Evolutionary conservation across 495 filamentous ascomycete genomes (phyloP).

Genomic region (Arthonia radiata): DNA sequence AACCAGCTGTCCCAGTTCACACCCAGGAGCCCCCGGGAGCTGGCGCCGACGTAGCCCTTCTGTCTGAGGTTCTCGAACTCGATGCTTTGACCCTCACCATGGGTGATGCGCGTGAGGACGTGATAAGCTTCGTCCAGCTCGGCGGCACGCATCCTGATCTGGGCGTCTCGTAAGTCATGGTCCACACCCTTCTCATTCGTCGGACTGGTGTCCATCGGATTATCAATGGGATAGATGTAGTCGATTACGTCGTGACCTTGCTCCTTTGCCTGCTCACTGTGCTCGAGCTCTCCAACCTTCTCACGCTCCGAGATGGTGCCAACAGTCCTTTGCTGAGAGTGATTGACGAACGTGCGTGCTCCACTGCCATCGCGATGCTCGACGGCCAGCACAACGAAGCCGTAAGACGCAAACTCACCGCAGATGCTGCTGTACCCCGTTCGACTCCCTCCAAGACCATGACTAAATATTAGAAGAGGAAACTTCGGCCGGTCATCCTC

Average conservation of each 20-base stretch:
- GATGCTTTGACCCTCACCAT: slow-evolving; percentile 13
- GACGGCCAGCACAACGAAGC: slow-evolving; percentile 20
- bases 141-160: slow-evolving; percentile 17
- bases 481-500: slow-evolving; percentile 12
- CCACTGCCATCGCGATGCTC: slow-evolving; percentile 21
- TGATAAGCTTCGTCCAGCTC: slow-evolving; percentile 19
- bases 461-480: slow-evolving; percentile 20
- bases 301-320: slow-evolving; percentile 10
- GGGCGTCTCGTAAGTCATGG: slow-evolving; percentile 15
- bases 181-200: slow-evolving; percentile 17
- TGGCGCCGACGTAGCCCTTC: slow-evolving; percentile 24
- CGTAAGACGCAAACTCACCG: slow-evolving; percentile 19
- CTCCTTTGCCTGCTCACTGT: slow-evolving; percentile 8
- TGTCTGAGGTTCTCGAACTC: slow-evolving; percentile 21
- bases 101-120: slow-evolving; percentile 11
- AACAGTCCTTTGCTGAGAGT: slow-evolving; percentile 8
- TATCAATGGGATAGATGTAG: slow-evolving; percentile 19
- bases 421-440: slow-evolving; percentile 20
- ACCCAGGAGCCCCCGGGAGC: slow-evolving; percentile 21
- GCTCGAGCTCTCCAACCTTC: slow-evolving; percentile 9
- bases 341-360: slow-evolving; percentile 17
- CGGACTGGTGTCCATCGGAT: slow-evolving; percentile 17
- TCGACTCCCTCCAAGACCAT: slow-evolving; percentile 19
- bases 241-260: slow-evolving; percentile 14
- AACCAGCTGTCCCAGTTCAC: slow-evolving; percentile 17